Evolutionary conservation across 257 asterid species (phyloP).

Genomic region (Agastache rugosa): DNA sequence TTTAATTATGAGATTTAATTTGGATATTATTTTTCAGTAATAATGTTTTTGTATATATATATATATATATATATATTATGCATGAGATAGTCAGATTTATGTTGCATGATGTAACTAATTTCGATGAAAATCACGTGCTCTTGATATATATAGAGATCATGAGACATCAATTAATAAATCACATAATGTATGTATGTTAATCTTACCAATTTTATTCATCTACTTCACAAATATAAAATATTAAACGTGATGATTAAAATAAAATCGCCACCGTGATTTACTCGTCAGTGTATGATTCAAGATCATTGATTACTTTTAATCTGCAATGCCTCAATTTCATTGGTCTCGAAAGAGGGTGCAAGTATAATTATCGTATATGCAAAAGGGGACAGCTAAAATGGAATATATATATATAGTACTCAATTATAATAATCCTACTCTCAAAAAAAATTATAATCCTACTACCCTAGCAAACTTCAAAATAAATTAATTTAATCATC

Average conservation of each 20-base stretch:
- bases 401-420: background rate
- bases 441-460: background rate
- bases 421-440: background rate
- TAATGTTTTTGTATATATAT: too few relatives aligned
- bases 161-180: background rate
- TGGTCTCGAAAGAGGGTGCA: slow-evolving; percentile 38
- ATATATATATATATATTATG: too few relatives aligned
- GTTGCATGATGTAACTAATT: background rate
- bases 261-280: slow-evolving; percentile 30
- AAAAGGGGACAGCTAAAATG: slow-evolving; percentile 29
- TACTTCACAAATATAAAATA: background rate
- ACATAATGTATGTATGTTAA: background rate
- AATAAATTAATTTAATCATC: background rate
- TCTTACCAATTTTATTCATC: background rate
- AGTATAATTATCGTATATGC: slow-evolving; percentile 29
- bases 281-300: slow-evolving; percentile 8
- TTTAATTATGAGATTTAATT: background rate
- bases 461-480: background rate
- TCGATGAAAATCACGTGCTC: background rate
- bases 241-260: background rate
- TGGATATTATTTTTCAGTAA: background rate
- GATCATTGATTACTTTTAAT: slow-evolving; percentile 2
- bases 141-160: too few relatives aligned
- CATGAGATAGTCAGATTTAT: background rate
- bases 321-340: slow-evolving; percentile 1